Base-by-base conservation (phyloP, 345 rosid genomes). In the Erucastrum elatum region DNA sequence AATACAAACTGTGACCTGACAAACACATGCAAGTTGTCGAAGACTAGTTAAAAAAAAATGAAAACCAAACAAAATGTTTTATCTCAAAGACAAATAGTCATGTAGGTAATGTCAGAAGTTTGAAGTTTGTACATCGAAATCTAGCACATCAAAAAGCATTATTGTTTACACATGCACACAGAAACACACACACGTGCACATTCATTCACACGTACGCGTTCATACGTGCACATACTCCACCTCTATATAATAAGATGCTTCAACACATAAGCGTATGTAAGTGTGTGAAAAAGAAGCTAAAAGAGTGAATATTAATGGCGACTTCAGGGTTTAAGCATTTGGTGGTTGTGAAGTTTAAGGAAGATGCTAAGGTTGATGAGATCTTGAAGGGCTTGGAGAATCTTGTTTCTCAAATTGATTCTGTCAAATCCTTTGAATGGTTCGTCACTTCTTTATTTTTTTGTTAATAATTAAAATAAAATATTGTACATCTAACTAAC, bases 371-470 rank as follows among this genome's bases (percentile, higher is more conserved):
- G 9, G 90, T 86, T 77, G 92, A 88, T 35, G 97, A 90, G 68
- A 82, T 95, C 66, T 41, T 95, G 67, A 91, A 89, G 79, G 98
- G 99, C 26, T 84, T 92, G 84, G 92, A 91, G 87, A 91, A 90
- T 78, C 86, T 93, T 62, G 97, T 82, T 65, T 80, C 89, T 12
- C 88, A 91, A 71, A 72, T 89, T 53, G 94, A 91, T 80, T 68
- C 80, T 72, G 94, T 95, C 88, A 95, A 92, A 83, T 90, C 94
- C 80, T 93, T 90, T 55, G 94, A 87, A 82, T 95, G 98, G 98
- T 93, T 44, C 71, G 70, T 30, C 16, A 15, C 10, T 31, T 53
- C 56, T 26, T 59, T 10, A 35, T 8, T 27, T 11, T 5, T 17
- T 58, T 27, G 34, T 27, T 3, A 26, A 25, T 31, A 25, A 8